Evolutionary conservation across 345 rosid species (phyloP).

Genomic region (Eucalyptus regnans): DNA sequence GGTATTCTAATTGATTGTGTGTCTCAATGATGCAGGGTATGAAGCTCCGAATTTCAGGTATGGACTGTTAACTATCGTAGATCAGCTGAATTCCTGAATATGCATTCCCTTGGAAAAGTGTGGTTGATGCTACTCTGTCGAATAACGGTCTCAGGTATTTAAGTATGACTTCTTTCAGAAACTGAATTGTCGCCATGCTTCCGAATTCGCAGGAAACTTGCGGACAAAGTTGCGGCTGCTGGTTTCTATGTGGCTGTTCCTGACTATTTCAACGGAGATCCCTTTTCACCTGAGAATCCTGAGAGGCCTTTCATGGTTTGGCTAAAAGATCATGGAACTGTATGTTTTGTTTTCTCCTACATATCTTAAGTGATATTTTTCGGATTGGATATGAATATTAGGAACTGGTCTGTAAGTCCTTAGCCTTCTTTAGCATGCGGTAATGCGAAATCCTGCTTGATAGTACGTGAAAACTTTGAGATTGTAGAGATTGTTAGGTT

Average conservation of each 20-base stretch:
- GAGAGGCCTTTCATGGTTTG: conserved; percentile 36
- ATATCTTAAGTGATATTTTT: neutral
- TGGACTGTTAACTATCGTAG: neutral
- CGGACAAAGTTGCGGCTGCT: conserved; percentile 67
- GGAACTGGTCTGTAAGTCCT: neutral
- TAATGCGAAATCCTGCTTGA: neutral
- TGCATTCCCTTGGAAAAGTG: neutral
- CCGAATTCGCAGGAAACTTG: conserved; percentile 37
- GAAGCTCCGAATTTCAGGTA: conserved; percentile 84
- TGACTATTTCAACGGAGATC: conserved; percentile 55
- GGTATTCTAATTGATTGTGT: neutral
- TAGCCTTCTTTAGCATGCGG: neutral
- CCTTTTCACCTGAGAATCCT: conserved; percentile 20
- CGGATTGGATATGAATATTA: neutral
- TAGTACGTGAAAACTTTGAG: neutral
- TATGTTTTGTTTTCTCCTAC: conserved; percentile 15
- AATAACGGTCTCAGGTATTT: neutral
- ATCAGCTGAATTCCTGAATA: neutral
- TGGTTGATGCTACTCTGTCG: neutral
- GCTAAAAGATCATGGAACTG: conserved; percentile 56
- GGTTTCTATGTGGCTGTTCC: conserved; percentile 66
- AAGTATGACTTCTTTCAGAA: neutral
- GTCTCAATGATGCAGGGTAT: conserved; percentile 32
- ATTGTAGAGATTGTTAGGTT: neutral
- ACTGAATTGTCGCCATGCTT: neutral